phyloP scores from a whole-genome alignment of 202 grass and related monocot genomes.

The Musa balbisiana region DNA sequence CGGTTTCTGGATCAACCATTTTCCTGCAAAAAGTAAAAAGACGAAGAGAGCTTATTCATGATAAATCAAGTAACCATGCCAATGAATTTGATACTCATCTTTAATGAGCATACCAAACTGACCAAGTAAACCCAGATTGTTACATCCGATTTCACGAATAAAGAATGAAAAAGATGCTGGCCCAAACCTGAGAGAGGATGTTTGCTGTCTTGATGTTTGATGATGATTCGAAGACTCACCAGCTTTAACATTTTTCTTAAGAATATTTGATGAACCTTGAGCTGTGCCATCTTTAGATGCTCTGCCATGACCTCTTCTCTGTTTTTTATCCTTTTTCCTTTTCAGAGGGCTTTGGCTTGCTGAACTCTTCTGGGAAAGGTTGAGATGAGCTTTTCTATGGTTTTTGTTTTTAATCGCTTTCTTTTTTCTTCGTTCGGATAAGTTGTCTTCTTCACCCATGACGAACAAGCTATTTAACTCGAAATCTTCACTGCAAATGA shows the following conservation, averaged over 20 bases:
- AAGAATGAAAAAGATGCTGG: not conserved
- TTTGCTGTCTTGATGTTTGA: conserved; percentile 25
- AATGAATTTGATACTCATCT: conserved; percentile 11
- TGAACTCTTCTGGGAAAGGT: conserved; percentile 15
- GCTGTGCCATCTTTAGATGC: conserved; percentile 6
- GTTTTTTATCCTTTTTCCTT: conserved; percentile 26
- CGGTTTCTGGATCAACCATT: conserved; percentile 83
- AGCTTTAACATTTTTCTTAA: conserved; percentile 15
- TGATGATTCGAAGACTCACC: conserved; percentile 10
- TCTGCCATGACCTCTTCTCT: conserved; percentile 15
- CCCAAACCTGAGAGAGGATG: conserved; percentile 45
- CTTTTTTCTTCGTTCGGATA: conserved; percentile 25
- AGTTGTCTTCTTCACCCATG: conserved; percentile 19
- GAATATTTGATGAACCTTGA: conserved; percentile 5
- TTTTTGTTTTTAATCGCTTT: conserved; percentile 29
- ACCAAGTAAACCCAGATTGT: not conserved
- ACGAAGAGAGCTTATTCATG: conserved; percentile 2
- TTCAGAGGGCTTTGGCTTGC: conserved; percentile 19
- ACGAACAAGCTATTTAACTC: not conserved
- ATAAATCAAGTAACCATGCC: conserved; percentile 12
- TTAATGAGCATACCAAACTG: not conserved
- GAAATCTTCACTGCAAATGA: not conserved
- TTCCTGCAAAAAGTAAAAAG: conserved; percentile 35
- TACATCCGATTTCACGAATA: not conserved
- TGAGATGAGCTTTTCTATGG: conserved; percentile 27